Percentiles rank a stretch among this genome's conserved stretches.
phyloP scores from a whole-genome alignment of 2,329 filamentous ascomycete species.

The Penicillium vulpinum region DNA sequence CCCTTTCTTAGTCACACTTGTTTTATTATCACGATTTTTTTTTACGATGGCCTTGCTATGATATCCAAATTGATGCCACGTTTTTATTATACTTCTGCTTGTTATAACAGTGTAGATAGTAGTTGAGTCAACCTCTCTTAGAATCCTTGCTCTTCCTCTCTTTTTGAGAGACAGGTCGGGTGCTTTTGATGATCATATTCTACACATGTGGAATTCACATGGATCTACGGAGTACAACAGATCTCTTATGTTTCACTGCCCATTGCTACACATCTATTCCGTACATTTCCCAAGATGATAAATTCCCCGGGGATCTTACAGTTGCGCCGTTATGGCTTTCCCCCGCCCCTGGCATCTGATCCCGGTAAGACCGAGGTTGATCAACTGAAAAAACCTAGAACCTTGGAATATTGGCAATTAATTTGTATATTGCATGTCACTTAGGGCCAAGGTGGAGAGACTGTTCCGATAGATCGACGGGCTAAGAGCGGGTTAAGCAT shows the following conservation, averaged over 20 bases:
- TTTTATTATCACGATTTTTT: slow-evolving; percentile 10
- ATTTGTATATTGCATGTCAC: neutral
- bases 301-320: neutral
- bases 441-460: neutral
- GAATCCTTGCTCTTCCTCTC: neutral
- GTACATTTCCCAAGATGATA: neutral
- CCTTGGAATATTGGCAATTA: neutral
- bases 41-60: slow-evolving; percentile 14
- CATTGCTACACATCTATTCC: neutral
- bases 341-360: slow-evolving; percentile 5
- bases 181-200: too few species aligned
- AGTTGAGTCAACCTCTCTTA: neutral
- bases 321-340: neutral
- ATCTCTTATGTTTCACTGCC: neutral
- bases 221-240: neutral
- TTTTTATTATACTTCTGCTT: neutral
- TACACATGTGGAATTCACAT: neutral
- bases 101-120: neutral
- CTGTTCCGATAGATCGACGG: slow-evolving; percentile 2
- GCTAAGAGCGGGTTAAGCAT: slow-evolving; percentile 15
- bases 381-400: slow-evolving; percentile 1
- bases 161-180: neutral
- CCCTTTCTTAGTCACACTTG: neutral
- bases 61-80: slow-evolving; percentile 21
- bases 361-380: slow-evolving; percentile 1